Conservation (phyloP, 1,139 yeast genomes). For the Blastobotrys elegans region DNA sequence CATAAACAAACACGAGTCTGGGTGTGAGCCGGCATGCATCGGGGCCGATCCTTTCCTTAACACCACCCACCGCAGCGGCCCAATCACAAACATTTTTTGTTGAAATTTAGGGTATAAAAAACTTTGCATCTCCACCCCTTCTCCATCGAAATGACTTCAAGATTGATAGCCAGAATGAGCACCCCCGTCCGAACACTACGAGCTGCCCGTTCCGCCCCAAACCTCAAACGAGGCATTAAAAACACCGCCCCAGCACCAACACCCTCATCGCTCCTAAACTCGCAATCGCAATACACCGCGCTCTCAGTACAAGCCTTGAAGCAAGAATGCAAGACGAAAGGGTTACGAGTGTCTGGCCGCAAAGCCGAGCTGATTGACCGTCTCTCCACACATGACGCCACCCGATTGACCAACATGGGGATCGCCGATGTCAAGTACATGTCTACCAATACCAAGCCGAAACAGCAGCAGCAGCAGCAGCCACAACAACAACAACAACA, state of each 20-base stretch:
- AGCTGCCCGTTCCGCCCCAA: conserved; percentile 20
- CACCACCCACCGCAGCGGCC: not conserved
- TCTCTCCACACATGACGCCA: conserved; percentile 35
- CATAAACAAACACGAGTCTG: too few relatives aligned
- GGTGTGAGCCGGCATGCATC: too few relatives aligned
- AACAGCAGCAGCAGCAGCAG: not conserved
- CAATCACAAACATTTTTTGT: not conserved
- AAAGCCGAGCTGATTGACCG: conserved; percentile 52
- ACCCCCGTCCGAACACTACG: conserved; percentile 13
- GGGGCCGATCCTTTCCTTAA: too few relatives aligned
- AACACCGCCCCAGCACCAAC: conserved; percentile 31
- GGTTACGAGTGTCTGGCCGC: conserved; percentile 51
- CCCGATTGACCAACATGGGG: conserved; percentile 30
- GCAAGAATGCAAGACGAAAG: conserved; percentile 51
- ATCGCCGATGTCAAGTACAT: conserved; percentile 4
- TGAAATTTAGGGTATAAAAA: not conserved
- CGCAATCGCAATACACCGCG: conserved; percentile 29
- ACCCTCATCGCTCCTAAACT: conserved; percentile 31
- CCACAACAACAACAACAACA: not conserved
- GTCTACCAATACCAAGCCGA: not conserved
- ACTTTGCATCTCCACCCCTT: not conserved
- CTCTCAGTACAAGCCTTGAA: conserved; percentile 49
- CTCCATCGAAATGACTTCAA: not conserved
- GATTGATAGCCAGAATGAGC: not conserved
- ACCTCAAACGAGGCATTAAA: conserved; percentile 25